Base-by-base conservation (phyloP, 1,284 basidiomycete genomes). In the Cystobasidium slooffiae region DNA sequence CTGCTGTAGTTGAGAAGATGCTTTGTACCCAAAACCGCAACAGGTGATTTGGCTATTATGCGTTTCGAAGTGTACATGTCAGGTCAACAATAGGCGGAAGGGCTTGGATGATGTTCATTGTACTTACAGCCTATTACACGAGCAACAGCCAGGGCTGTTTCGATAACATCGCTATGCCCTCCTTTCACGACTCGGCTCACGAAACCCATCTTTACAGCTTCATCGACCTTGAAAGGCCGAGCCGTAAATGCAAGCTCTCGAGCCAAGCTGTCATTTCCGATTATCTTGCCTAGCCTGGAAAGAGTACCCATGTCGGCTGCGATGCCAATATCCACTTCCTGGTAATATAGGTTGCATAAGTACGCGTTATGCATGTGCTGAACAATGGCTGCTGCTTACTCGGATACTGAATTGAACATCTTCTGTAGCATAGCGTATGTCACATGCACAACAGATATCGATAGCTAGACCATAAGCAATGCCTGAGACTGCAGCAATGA, bases 221-320 rank as follows among this genome's bases (percentile, higher is more conserved):
- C 93, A 0, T 80, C 78, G 0, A 90, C 87, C 16, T 84, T 84
- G 81, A 97, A 98, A 43, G 84, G 83, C 6, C 92, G 85, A 0
- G 88, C 90, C 0, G 92, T 93, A 79, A 91, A 88, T 0, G 91
- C 90, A 9, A 96, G 85, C 82, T 97, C 94, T 66, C 88, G 85
- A 0, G 89, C 84, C n/a, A 91, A 84, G 7, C 90, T 92, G 46
- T 88, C 87, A 83, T 94, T 95, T 0, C 89, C 92, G 0, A 88
- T 87, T 56, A 92, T 86, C 80, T 93, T 93, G 0, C 92, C 92
- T 41, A 96, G 85, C 51, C 91, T 88, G 44, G 94, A 92, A 16
- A 98, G 86, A 0, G 92, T 90, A 1, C 94, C 94, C 62, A 96
- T 90, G 81, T 97, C 94, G 1, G 94, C 91, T 1, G 94, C 93